Base-by-base conservation (phyloP, 2,329 filamentous ascomycete genomes). In the Fusarium phyllophilum region DNA sequence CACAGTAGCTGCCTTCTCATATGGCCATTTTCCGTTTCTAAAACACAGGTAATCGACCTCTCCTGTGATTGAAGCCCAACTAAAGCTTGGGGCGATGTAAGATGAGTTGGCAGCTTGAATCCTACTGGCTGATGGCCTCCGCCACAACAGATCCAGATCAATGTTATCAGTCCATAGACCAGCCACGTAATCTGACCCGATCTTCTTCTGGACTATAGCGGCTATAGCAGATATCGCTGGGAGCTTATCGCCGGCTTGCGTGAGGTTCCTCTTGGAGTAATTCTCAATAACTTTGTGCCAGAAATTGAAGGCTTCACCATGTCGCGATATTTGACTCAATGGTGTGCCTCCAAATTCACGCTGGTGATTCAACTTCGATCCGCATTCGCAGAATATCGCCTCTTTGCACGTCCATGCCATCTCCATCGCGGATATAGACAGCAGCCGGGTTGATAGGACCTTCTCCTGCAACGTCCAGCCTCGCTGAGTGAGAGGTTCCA, bases 191-290 rank as follows among this genome's bases (percentile, higher is more conserved):
- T 75, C 55, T 20, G 76, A 76, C 0, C 61, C 59, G 10, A 72
- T 75, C 6, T 62, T 72, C 39, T 69, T 63, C 36, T 74, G 74
- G 39, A 81, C 51, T 8, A 70, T 62, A 9, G 67, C 72, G 1
- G 79, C 81, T 29, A 81, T 66, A 2, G 78, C 79, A 7, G 79
- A 79, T 42, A 82, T 76, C 3, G 78, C 80, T 0, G 79, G 78
- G 9, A 82, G 71, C 26, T 76, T 77, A 46, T 82, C 80, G 0
- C 58, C 34, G 8, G 54, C 36, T 1, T 76, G 62, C 0, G 76
- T 77, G 22, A 82, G 51, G 5, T 73, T 56, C 9, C 77, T 63
- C 29, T 70, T 67, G 5, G 78, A 75, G 52, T 81, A 81, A 49
- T 73, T 78, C 49, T 79, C 75, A 22, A 81, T 68, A 2, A 78